Percentiles rank a stretch among this genome's conserved stretches.
Evolutionary conservation across 2,329 filamentous ascomycete species (phyloP).

Genomic region (Helicocarpus griseus): DNA sequence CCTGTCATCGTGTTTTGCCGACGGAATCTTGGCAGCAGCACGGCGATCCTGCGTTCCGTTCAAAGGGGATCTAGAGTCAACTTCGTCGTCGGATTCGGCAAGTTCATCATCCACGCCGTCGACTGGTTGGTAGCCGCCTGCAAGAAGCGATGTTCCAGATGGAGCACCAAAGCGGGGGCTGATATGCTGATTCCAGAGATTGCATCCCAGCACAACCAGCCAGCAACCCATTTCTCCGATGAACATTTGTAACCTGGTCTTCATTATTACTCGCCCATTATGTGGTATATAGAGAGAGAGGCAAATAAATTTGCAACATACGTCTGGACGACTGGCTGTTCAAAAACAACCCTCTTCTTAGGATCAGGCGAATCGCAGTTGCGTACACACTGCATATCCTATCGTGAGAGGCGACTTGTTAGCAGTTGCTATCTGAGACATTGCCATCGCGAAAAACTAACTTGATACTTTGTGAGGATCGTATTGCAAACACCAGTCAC

Average conservation of each 20-base stretch:
- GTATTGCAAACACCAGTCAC: constrained; percentile 95
- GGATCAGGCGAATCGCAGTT: constrained; percentile 68
- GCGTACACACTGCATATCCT: constrained; percentile 93
- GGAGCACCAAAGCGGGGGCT: constrained; percentile 26
- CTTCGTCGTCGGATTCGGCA: constrained; percentile 36
- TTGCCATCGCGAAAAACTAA: constrained; percentile 30
- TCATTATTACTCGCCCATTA: constrained; percentile 8
- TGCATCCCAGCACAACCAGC: constrained; percentile 69
- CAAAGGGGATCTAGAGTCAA: constrained; percentile 34
- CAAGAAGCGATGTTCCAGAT: constrained; percentile 33
- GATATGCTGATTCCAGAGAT: constrained; percentile 53
- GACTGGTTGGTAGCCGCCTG: constrained; percentile 58
- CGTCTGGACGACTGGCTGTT: constrained; percentile 93
- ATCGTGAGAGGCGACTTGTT: neutral
- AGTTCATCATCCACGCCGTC: constrained; percentile 38
- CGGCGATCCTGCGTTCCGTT: constrained; percentile 33
- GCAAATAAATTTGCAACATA: constrained; percentile 29
- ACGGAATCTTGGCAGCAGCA: constrained; percentile 43
- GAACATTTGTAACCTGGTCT: constrained; percentile 73
- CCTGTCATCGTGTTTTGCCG: constrained; percentile 44
- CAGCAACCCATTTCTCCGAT: constrained; percentile 93
- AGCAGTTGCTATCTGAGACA: neutral
- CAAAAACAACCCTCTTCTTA: constrained; percentile 62
- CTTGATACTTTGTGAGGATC: constrained; percentile 91
- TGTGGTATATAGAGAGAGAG: neutral